Percentiles rank a stretch among this genome's conserved stretches.
These are phyloP conservation scores for Solanum medicagineum DNA, from an alignment of 257 asterid genomes.

Conservation along the genomic window DNA sequence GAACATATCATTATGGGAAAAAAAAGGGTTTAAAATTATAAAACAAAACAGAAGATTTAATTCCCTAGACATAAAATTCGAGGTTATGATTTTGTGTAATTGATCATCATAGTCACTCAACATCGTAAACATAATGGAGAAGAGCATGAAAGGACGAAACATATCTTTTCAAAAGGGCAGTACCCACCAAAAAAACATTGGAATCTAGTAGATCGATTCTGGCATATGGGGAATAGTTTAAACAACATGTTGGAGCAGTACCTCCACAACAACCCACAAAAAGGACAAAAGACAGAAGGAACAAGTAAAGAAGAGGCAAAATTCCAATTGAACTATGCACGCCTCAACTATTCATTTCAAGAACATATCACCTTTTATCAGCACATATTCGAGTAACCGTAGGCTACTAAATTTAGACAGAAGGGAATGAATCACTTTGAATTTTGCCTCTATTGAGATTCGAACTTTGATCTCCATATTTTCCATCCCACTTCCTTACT, in stretches of 20 bases:
- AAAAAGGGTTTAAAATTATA: neutral
- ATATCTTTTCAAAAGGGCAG: neutral
- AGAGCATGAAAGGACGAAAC: neutral
- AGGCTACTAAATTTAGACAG: neutral
- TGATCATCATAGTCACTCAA: neutral
- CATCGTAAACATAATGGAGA: neutral
- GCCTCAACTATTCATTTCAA: neutral
- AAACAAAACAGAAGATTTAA: neutral
- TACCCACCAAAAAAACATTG: neutral
- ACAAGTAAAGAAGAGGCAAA: neutral
- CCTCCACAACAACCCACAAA: neutral
- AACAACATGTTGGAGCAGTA: neutral
- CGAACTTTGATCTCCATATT: neutral
- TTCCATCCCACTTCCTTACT: neutral
- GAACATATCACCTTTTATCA: neutral
- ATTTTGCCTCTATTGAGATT: neutral
- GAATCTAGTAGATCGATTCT: neutral
- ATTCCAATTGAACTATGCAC: neutral
- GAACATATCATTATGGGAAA: neutral
- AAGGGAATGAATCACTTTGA: neutral
- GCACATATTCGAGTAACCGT: neutral
- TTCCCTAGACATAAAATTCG: neutral
- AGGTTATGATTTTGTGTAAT: neutral
- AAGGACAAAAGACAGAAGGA: neutral
- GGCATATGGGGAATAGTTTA: neutral